These are phyloP conservation scores for Apophysomyces elegans DNA, from an alignment of 371 early-diverging fungal species.

Conservation along the genomic window DNA sequence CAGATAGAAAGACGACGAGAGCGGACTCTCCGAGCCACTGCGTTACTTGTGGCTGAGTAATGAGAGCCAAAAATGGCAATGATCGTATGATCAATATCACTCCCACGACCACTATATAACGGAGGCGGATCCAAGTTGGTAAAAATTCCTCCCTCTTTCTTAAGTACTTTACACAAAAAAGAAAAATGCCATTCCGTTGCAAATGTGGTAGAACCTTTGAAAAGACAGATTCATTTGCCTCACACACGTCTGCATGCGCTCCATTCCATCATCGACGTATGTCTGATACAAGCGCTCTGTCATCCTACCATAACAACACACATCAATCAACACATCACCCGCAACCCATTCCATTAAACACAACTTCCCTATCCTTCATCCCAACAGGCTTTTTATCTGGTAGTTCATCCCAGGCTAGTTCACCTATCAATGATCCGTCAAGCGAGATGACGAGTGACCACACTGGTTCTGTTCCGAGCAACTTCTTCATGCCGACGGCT, in stretches of 20 bases:
- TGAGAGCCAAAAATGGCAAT: too few relatives aligned
- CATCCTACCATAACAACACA: slow-evolving; percentile 8
- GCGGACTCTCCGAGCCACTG: too few relatives aligned
- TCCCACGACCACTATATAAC: too few relatives aligned
- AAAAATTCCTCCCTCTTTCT: slow-evolving; percentile 10
- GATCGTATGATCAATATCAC: too few relatives aligned
- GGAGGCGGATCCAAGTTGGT: too few relatives aligned
- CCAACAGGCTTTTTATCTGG: slow-evolving; percentile 29
- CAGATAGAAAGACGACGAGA: background rate
- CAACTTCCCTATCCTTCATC: slow-evolving; percentile 29
- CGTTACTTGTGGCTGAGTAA: too few relatives aligned
- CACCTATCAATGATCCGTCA: slow-evolving; percentile 16
- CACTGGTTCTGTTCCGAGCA: slow-evolving; percentile 10
- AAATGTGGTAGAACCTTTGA: slow-evolving; percentile 62
- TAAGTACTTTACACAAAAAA: background rate
- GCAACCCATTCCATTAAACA: slow-evolving; percentile 23
- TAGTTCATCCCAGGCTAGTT: slow-evolving; percentile 27
- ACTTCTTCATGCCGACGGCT: slow-evolving; percentile 51
- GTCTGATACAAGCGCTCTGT: slow-evolving; percentile 39
- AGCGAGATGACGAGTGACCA: slow-evolving; percentile 12
- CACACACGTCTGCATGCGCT: slow-evolving; percentile 54
- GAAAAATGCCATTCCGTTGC: slow-evolving; percentile 58
- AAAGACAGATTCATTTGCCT: slow-evolving; percentile 53
- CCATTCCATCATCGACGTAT: slow-evolving; percentile 52
- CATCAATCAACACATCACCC: slow-evolving; percentile 14